Evolutionary conservation across 306 rosid genomes (phyloP).

Genomic region (Oxytropis ochrocephala): DNA sequence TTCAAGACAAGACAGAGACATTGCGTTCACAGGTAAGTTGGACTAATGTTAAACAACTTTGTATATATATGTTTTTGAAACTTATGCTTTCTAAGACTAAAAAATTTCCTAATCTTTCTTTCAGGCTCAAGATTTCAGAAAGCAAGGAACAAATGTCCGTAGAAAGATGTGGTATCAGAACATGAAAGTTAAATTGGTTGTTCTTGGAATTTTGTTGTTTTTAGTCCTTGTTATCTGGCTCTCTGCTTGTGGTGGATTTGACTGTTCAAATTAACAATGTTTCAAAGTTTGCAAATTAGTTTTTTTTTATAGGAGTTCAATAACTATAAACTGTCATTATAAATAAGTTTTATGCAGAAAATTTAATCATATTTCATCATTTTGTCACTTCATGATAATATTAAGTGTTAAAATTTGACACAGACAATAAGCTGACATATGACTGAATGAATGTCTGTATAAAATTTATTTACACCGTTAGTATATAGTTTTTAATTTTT

Average conservation of each 20-base stretch:
- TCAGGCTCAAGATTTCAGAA: conserved; percentile 78
- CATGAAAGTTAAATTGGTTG: conserved; percentile 87
- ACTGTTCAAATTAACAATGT: conserved; percentile 63
- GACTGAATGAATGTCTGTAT: background rate
- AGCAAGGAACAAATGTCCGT: conserved; percentile 56
- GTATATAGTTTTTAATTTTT: background rate
- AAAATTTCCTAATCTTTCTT: background rate
- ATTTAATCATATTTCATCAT: background rate
- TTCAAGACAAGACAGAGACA: conserved; percentile 69
- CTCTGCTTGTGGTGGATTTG: conserved; percentile 81
- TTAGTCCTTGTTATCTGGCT: conserved; percentile 81
- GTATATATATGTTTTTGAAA: background rate
- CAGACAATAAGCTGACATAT: background rate
- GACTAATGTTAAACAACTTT: background rate
- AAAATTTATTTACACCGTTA: background rate
- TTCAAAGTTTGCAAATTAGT: conserved; percentile 11
- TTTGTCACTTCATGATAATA: background rate
- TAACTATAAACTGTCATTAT: background rate
- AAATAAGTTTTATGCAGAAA: background rate
- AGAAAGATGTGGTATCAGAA: conserved; percentile 93
- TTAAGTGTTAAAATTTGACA: background rate
- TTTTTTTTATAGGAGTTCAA: conserved; percentile 3
- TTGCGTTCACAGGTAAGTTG: conserved; percentile 56
- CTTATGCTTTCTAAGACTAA: conserved; percentile 9
- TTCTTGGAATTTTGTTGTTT: conserved; percentile 63